Conservation (phyloP, 768 basidiomycete species). For the Xanthoconium stramineum region DNA sequence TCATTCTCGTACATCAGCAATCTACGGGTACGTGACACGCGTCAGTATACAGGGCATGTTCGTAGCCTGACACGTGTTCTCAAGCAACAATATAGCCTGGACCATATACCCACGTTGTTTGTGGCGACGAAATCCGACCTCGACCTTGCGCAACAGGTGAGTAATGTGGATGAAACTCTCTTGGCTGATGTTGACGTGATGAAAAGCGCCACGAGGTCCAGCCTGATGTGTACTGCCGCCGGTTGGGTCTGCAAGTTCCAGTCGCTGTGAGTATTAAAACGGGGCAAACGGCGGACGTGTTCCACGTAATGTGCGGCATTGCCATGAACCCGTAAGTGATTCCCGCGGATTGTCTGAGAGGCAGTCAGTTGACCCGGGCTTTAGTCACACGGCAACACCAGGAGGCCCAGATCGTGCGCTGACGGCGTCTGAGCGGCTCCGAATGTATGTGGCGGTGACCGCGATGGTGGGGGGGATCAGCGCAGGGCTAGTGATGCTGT, state of each 20-base stretch:
- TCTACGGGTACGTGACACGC: conserved; percentile 61
- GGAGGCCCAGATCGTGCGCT: conserved; percentile 81
- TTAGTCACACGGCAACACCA: conserved; percentile 65
- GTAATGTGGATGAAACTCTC: conserved; percentile 13
- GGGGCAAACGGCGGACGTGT: conserved; percentile 82
- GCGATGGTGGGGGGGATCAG: conserved; percentile 72
- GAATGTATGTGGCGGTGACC: conserved; percentile 69
- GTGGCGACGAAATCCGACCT: conserved; percentile 99
- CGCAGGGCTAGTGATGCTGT: conserved; percentile 67
- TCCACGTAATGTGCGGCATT: conserved; percentile 79
- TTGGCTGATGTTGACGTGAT: conserved; percentile 6
- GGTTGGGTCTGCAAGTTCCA: conserved; percentile 86
- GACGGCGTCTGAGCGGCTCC: conserved; percentile 63
- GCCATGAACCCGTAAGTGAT: conserved; percentile 81
- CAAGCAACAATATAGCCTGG: conserved; percentile 95
- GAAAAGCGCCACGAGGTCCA: conserved; percentile 93
- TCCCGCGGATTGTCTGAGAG: conserved; percentile 1
- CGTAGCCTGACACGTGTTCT: conserved; percentile 17
- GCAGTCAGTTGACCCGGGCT: conserved; percentile 9
- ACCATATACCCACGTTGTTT: conserved; percentile 93
- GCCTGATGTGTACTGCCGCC: conserved; percentile 93
- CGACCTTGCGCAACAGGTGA: conserved; percentile 90
- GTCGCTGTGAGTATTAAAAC: conserved; percentile 91
- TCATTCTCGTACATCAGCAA: conserved; percentile 99
- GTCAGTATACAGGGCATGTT: background rate